Base-by-base conservation (phyloP, 2,329 filamentous ascomycete species). In the Ceratocystiopsis brevicomis region DNA sequence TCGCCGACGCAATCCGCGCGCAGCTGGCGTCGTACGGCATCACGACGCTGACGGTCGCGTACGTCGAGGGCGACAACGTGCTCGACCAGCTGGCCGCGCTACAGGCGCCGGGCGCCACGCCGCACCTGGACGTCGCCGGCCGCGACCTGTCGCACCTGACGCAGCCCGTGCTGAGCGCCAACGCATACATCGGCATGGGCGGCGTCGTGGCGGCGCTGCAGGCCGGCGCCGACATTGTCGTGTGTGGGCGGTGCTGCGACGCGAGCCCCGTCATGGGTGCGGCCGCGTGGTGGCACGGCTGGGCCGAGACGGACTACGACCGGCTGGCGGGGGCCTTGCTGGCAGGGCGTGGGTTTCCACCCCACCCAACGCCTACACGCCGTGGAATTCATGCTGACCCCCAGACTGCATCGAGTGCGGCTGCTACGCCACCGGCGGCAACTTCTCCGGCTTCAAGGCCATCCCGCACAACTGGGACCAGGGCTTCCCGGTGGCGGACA, bases 281-380 rank as follows among this genome's bases (percentile, higher is more conserved):
- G 0, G 70, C 70, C 0, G 65, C 65, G 50, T 75, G 62, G 57
- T 76, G 69, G 64, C 62, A 74, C 43, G 56, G 59, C 1, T 76
- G 70, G 71, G 47, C 47, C 1, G 59, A 64, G 14, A 60, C 57
- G 0, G 59, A 65, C 18, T 69, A 64, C 19, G 62, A 74, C 44
- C 50, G 58, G 16, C 56, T 76, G 4, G 71, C 69, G 0, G 64
- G 65, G 0, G 57, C 66, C 0, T 52, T 73, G 0, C 54, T 73
- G 4, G 67, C 67, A 0, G 69, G 66, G 1, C 67, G 32, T 33
- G 13, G 6, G 32, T 33, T 11, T 11, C 32, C 32, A 5, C 32
- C 32, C 32, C 6, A 14, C n/a, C n/a, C n/a, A n/a, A n/a, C n/a
- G n/a, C n/a, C n/a, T n/a, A n/a, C n/a, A n/a, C n/a, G n/a, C n/a